Conservation (phyloP, 148 eudicot species). For the Euryodendron excelsum region DNA sequence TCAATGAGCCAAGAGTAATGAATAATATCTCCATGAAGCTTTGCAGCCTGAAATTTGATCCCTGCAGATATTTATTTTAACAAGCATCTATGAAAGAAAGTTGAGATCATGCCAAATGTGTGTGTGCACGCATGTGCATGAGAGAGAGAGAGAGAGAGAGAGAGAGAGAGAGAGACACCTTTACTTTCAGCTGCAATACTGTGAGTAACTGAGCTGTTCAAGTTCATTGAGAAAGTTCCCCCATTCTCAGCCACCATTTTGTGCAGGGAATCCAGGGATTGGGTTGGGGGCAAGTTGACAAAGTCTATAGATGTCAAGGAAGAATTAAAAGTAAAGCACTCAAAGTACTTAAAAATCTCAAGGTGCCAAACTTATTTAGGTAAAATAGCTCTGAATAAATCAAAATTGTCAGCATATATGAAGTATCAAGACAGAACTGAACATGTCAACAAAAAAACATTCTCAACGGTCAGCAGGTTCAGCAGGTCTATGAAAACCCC, state of each 20-base stretch:
- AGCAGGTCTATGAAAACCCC: background rate
- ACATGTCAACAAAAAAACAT: background rate
- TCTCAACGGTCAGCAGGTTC: background rate
- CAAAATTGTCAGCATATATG: background rate
- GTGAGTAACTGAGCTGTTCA: conserved; percentile 82
- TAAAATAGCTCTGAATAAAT: background rate
- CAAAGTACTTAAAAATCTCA: background rate
- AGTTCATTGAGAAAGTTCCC: conserved; percentile 91
- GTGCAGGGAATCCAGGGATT: conserved; percentile 67
- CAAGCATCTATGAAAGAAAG: background rate
- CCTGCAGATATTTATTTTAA: conserved; percentile 32
- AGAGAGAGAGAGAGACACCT: conserved; percentile 37
- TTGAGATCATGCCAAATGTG: background rate
- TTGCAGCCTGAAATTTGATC: conserved; percentile 86
- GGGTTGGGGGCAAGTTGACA: conserved; percentile 62
- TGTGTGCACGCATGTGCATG: background rate
- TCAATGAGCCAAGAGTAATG: conserved; percentile 88
- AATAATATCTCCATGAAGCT: conserved; percentile 76
- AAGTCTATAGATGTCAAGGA: conserved; percentile 58
- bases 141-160: background rate
- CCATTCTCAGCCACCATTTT: conserved; percentile 89
- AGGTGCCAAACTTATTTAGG: background rate
- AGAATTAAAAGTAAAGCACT: background rate
- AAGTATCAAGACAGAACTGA: background rate
- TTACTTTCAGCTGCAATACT: conserved; percentile 84